Evolutionary conservation across 129 eudicot genomes (phyloP).

Genomic region (Flaveria robusta): DNA sequence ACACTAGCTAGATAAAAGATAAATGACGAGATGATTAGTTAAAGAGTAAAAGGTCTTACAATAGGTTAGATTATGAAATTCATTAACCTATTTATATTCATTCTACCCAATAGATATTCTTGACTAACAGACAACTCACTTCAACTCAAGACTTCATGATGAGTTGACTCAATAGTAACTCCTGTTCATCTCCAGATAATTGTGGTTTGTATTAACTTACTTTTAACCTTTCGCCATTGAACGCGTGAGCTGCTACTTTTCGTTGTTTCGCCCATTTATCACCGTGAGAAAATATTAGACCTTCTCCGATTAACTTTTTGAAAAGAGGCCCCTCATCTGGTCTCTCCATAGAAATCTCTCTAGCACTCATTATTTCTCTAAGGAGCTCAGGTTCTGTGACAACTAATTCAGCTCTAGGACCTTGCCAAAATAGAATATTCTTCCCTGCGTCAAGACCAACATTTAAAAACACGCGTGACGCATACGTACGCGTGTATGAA

Average conservation of each 20-base stretch:
- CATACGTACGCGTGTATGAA: not conserved
- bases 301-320: constrained; percentile 41
- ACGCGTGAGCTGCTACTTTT: constrained; percentile 46
- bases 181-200: not conserved
- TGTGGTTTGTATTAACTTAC: not conserved
- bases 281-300: constrained; percentile 31
- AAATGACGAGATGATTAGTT: too few relatives aligned
- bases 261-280: constrained; percentile 47
- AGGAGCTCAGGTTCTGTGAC: constrained; percentile 35
- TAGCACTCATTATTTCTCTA: constrained; percentile 36
- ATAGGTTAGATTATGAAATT: too few relatives aligned
- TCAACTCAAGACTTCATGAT: not conserved
- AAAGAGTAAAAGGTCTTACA: too few relatives aligned
- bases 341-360: constrained; percentile 28
- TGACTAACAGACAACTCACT: not conserved
- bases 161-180: not conserved
- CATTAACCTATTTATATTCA: too few relatives aligned
- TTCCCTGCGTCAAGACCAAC: constrained; percentile 32
- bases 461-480: not conserved
- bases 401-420: constrained; percentile 40
- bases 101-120: not conserved
- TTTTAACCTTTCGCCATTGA: constrained; percentile 41
- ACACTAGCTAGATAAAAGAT: too few relatives aligned
- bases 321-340: constrained; percentile 8
- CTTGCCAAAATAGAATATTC: constrained; percentile 39